These are phyloP conservation scores for Xylaria digitata DNA, from an alignment of 2,329 filamentous ascomycete species.

Conservation along the genomic window DNA sequence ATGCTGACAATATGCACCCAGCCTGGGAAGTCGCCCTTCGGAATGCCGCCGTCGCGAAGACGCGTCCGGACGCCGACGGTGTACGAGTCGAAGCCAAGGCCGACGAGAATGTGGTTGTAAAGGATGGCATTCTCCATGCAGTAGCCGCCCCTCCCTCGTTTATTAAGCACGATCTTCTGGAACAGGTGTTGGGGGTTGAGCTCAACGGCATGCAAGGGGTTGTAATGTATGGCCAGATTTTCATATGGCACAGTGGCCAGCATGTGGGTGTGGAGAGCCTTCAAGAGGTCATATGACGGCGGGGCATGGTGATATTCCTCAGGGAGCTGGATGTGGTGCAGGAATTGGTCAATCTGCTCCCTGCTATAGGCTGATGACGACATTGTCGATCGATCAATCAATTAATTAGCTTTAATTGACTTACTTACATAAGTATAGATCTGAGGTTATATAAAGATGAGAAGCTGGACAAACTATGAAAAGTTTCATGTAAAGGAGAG, in stretches of 20 bases:
- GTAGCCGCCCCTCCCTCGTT: slow-evolving; percentile 65
- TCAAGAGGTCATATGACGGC: slow-evolving; percentile 35
- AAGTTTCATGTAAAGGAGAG: neutral
- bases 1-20: slow-evolving; percentile 73
- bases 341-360: slow-evolving; percentile 39
- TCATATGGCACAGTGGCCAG: slow-evolving; percentile 64
- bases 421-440: too few species aligned
- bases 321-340: slow-evolving; percentile 39
- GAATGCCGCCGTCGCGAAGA: slow-evolving; percentile 53
- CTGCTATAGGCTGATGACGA: slow-evolving; percentile 31
- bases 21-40: slow-evolving; percentile 57
- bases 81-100: slow-evolving; percentile 65
- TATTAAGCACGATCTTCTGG: slow-evolving; percentile 59
- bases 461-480: neutral
- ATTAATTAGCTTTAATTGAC: too few species aligned
- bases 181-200: slow-evolving; percentile 62
- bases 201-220: slow-evolving; percentile 51
- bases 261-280: slow-evolving; percentile 38
- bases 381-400: slow-evolving; percentile 14
- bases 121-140: slow-evolving; percentile 70
- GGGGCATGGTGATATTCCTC: slow-evolving; percentile 34
- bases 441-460: neutral
- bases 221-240: slow-evolving; percentile 67
- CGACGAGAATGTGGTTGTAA: slow-evolving; percentile 63
- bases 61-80: slow-evolving; percentile 65